These are phyloP conservation scores for Marchantia polymorpha DNA, from an alignment of 225 moss, liverwort and hornwort species.

Conservation along the genomic window DNA sequence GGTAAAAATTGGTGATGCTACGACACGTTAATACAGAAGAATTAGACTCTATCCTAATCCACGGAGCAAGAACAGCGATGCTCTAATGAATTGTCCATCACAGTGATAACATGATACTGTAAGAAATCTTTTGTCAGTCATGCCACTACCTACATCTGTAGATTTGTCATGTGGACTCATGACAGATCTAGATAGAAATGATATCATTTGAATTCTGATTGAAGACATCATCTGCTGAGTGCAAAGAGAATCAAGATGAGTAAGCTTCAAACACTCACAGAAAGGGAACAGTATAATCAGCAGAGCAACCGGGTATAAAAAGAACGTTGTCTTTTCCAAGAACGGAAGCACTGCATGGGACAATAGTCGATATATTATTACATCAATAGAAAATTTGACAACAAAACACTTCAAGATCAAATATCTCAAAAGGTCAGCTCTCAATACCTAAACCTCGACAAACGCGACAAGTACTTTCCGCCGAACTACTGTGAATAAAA, in stretches of 20 bases:
- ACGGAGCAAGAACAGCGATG: too few relatives aligned
- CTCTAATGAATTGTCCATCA: too few relatives aligned
- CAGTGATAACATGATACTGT: too few relatives aligned
- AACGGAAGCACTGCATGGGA: constrained; percentile 73
- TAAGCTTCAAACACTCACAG: constrained; percentile 52
- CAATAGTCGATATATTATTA: background rate
- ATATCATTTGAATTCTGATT: too few relatives aligned
- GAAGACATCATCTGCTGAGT: background rate
- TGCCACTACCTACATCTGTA: too few relatives aligned
- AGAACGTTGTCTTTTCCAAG: constrained; percentile 87
- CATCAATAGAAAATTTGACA: background rate
- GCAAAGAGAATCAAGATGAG: background rate
- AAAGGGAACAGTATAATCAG: constrained; percentile 77
- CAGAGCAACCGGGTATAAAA: constrained; percentile 86
- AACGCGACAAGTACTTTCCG: background rate
- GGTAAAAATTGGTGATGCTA: too few relatives aligned
- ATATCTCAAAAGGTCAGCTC: background rate
- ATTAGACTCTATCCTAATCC: too few relatives aligned
- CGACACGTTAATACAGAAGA: too few relatives aligned
- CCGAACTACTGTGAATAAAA: background rate
- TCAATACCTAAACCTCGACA: background rate
- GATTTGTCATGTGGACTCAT: too few relatives aligned
- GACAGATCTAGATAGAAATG: too few relatives aligned
- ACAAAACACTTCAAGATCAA: background rate
- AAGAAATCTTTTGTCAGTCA: too few relatives aligned